Evolutionary conservation across 2,329 filamentous ascomycete species (phyloP).

Genomic region (Penicillium sp.): DNA sequence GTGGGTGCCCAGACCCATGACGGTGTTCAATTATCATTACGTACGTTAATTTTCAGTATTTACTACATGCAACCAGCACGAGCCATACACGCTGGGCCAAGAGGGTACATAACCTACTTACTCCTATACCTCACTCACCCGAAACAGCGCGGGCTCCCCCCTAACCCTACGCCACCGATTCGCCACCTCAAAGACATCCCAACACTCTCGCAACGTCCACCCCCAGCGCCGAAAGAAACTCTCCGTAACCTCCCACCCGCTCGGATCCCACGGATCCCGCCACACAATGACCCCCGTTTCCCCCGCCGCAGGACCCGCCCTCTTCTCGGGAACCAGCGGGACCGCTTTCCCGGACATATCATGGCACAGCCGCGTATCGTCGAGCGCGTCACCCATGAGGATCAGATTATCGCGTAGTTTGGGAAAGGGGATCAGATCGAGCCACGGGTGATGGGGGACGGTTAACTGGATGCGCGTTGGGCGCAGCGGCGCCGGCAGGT

Average conservation of each 20-base stretch:
- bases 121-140: not conserved
- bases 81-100: too few species aligned
- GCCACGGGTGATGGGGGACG: slow-evolving; percentile 33
- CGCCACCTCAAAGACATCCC: slow-evolving; percentile 32
- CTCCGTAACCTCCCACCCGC: slow-evolving; percentile 37
- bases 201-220: slow-evolving; percentile 30
- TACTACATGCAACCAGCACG: too few species aligned
- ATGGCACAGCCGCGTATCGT: slow-evolving; percentile 29
- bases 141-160: slow-evolving; percentile 24
- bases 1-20: too few species aligned
- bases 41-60: too few species aligned
- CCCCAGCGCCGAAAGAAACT: slow-evolving; percentile 32
- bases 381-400: slow-evolving; percentile 18
- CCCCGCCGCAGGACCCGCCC: slow-evolving; percentile 4
- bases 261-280: slow-evolving; percentile 37
- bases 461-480: slow-evolving; percentile 7
- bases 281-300: slow-evolving; percentile 32
- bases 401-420: slow-evolving; percentile 33
- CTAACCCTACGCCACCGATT: slow-evolving; percentile 31
- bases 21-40: too few species aligned
- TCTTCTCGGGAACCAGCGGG: slow-evolving; percentile 21
- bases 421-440: slow-evolving; percentile 29
- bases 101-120: not conserved
- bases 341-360: slow-evolving; percentile 9
- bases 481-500: slow-evolving; percentile 18